Evolutionary conservation across 345 rosid genomes (phyloP).

Genomic region (Conringia planisiliqua): DNA sequence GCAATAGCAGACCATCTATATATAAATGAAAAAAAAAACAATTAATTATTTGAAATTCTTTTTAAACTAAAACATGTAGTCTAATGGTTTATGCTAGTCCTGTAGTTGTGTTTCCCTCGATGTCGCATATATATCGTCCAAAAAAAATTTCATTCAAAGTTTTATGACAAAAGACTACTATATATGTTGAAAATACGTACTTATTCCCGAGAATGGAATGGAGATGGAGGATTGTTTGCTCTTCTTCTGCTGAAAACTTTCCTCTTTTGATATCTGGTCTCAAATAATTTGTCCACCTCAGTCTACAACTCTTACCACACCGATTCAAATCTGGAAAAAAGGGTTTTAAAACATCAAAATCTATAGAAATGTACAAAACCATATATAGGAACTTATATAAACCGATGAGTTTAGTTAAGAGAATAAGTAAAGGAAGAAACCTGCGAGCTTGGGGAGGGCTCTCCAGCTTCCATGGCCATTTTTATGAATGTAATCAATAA

Average conservation of each 20-base stretch:
- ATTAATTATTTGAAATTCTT: background rate
- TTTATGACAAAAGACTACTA: background rate
- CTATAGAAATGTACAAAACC: background rate
- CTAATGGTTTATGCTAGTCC: background rate
- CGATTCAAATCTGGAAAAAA: constrained; percentile 62
- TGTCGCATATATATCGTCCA: background rate
- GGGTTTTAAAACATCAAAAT: background rate
- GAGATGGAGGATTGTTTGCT: constrained; percentile 70
- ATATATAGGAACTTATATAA: background rate
- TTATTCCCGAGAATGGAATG: constrained; percentile 81
- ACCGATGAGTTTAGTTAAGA: background rate
- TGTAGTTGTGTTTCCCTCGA: background rate
- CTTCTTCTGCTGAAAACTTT: constrained; percentile 72
- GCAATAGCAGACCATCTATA: constrained; percentile 83
- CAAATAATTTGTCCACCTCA: constrained; percentile 79
- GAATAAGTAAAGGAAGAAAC: constrained; percentile 26
- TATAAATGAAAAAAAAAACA: background rate
- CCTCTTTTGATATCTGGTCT: constrained; percentile 86
- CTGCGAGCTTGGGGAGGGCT: constrained; percentile 84
- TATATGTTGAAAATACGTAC: constrained; percentile 36
- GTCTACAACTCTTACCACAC: constrained; percentile 82
- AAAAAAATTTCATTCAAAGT: background rate
- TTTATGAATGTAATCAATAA: constrained; percentile 53
- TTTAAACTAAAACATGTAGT: background rate
- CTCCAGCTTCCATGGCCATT: constrained; percentile 96